Percentiles rank a stretch among this genome's conserved stretches.
phyloP scores from a whole-genome alignment of 345 rosid species.

The Ceriops decandra region DNA sequence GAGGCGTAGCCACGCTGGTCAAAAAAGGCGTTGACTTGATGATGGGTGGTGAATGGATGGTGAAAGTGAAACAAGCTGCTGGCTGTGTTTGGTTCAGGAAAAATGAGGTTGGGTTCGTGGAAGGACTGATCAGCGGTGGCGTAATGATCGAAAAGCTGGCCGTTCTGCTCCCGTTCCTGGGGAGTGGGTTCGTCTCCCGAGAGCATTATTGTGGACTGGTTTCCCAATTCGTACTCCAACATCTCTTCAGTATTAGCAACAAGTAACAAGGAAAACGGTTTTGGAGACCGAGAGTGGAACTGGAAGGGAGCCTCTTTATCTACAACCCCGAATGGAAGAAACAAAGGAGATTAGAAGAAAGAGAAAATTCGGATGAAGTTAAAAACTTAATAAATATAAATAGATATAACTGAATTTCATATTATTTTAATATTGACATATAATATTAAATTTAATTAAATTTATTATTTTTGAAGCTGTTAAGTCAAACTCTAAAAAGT shows the following conservation, averaged over 20 bases:
- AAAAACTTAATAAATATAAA: no score
- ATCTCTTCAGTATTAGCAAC: conserved; percentile 23
- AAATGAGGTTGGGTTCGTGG: conserved; percentile 20
- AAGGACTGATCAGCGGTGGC: conserved; percentile 21
- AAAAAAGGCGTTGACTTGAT: conserved; percentile 30
- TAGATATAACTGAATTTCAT: no score
- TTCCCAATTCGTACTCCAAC: conserved; percentile 91
- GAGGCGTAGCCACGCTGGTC: conserved; percentile 50
- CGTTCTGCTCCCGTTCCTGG: conserved; percentile 48
- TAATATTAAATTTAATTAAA: no score
- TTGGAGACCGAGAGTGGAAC: no score
- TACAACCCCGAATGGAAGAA: not conserved
- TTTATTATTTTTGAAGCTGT: no score
- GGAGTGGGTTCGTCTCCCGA: conserved; percentile 33
- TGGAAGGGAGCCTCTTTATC: not conserved
- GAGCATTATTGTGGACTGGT: conserved; percentile 49
- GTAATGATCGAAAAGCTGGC: conserved; percentile 47
- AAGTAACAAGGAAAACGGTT: no score
- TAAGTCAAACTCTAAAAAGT: no score
- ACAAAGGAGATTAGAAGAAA: no score
- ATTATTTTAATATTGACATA: no score
- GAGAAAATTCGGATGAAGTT: no score
- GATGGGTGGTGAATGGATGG: conserved; percentile 23
- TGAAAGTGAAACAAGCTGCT: conserved; percentile 1
- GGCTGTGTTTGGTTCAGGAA: conserved; percentile 18